Conservation (phyloP, 1,139 yeast genomes). For the Yamadazyma jaroonii region DNA sequence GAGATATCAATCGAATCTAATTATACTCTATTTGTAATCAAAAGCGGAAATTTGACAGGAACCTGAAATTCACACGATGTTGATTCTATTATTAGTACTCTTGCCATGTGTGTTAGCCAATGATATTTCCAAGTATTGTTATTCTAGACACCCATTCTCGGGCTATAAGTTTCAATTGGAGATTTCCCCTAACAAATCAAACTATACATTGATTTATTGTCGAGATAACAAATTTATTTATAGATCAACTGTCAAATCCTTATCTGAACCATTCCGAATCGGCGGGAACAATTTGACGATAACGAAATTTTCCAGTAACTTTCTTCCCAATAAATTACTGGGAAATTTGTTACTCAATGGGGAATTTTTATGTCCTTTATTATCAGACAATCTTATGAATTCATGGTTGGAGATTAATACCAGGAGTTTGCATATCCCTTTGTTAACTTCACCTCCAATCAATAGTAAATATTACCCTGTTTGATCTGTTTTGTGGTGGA, state of each 20-base stretch:
- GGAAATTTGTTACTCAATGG: constrained; percentile 11
- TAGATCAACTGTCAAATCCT: constrained; percentile 21
- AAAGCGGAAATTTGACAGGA: neutral
- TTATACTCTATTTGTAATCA: too few relatives aligned
- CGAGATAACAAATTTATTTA: constrained; percentile 28
- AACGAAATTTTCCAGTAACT: constrained; percentile 8
- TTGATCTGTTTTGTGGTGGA: neutral
- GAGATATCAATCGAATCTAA: too few relatives aligned
- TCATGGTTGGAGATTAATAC: constrained; percentile 29
- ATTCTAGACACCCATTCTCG: constrained; percentile 22
- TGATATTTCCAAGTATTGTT: constrained; percentile 14
- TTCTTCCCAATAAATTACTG: constrained; percentile 13
- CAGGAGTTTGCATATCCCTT: constrained; percentile 26
- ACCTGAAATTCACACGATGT: neutral
- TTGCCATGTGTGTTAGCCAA: neutral
- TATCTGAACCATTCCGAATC: constrained; percentile 8
- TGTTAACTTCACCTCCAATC: constrained; percentile 29
- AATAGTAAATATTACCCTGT: constrained; percentile 19
- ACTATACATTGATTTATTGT: constrained; percentile 23
- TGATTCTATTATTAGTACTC: neutral
- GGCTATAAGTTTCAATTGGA: constrained; percentile 34
- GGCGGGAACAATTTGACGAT: constrained; percentile 10
- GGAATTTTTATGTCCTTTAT: constrained; percentile 21
- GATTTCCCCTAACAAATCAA: constrained; percentile 16
- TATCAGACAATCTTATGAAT: constrained; percentile 22